These are phyloP conservation scores for Nephelium lappaceum DNA, from an alignment of 345 rosid species.

Conservation along the genomic window DNA sequence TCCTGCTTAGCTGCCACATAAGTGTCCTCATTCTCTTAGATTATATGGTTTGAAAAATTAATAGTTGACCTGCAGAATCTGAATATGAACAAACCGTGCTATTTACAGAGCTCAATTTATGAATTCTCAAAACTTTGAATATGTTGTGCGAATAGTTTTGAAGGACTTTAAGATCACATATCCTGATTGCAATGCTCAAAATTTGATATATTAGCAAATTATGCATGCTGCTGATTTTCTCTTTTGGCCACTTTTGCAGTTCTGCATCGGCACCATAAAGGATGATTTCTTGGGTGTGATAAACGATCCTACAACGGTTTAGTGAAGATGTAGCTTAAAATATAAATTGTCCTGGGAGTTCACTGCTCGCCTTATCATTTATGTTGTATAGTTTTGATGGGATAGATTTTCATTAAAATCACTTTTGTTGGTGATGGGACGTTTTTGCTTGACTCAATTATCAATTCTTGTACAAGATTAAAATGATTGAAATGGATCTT, in stretches of 20 bases:
- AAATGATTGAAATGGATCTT: background rate
- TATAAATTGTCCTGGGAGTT: background rate
- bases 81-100: background rate
- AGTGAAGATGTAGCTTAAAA: conserved; percentile 19
- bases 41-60: background rate
- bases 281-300: conserved; percentile 96
- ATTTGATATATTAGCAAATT: background rate
- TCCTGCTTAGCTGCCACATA: background rate
- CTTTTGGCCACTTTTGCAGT: conserved; percentile 47
- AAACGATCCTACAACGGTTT: conserved; percentile 74
- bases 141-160: background rate
- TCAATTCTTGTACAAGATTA: background rate
- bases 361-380: background rate
- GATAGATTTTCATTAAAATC: background rate
- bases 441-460: background rate
- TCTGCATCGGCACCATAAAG: conserved; percentile 92
- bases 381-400: background rate
- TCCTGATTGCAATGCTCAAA: background rate
- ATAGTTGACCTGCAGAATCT: background rate
- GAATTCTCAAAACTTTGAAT: background rate
- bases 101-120: background rate
- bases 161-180: too few species aligned
- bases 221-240: background rate
- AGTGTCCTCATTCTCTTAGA: background rate
- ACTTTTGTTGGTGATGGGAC: background rate